Conservation (phyloP, 345 rosid genomes). For the Erucastrum elatum region DNA sequence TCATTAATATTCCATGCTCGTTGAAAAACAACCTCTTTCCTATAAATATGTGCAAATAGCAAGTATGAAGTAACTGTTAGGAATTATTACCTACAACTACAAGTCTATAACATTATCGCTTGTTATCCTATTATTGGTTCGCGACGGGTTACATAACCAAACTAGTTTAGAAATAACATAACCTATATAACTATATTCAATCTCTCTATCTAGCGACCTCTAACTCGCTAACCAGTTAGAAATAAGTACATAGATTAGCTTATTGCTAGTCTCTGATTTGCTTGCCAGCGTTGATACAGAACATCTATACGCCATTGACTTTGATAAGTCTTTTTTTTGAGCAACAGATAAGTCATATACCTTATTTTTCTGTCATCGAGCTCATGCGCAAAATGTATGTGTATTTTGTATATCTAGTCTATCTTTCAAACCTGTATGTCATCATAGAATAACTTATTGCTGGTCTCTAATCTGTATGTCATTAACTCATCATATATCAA, state of each 20-base stretch:
- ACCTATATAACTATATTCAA: neutral
- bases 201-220: neutral
- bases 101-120: no score
- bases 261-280: neutral
- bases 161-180: neutral
- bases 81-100: no score
- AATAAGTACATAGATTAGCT: neutral
- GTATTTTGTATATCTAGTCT: neutral
- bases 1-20: no score
- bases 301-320: constrained; percentile 3
- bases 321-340: neutral
- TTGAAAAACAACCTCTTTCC: neutral
- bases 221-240: neutral
- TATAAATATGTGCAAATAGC: no score
- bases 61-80: no score
- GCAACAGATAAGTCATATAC: neutral
- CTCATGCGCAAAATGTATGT: neutral
- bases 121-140: no score
- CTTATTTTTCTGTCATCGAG: neutral
- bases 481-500: neutral
- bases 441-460: neutral
- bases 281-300: neutral
- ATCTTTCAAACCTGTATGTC: neutral
- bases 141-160: no score
- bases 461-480: neutral